Conservation (phyloP, 192 early-diverging fungal species). For the Rhizoclosmatium sp. region DNA sequence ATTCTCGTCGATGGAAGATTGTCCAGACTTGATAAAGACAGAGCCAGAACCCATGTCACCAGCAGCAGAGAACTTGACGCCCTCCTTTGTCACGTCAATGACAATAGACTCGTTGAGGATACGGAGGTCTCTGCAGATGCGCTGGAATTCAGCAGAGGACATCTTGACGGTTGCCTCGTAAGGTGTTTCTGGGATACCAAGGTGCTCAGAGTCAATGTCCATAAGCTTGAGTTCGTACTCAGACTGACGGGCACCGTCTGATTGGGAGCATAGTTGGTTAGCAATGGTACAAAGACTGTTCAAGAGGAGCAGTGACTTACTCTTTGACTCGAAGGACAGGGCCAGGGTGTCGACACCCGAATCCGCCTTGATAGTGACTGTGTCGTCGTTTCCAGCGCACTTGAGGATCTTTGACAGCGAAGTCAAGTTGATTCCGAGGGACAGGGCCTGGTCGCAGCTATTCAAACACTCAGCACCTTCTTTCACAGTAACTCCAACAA, state of each 20-base stretch:
- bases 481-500: background rate
- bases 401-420: conserved; percentile 93
- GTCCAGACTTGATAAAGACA: conserved; percentile 77
- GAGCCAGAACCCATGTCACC: conserved; percentile 91
- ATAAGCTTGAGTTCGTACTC: conserved; percentile 98
- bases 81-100: conserved; percentile 93
- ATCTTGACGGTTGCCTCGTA: conserved; percentile 92
- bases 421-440: conserved; percentile 88
- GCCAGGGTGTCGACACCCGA: conserved; percentile 84
- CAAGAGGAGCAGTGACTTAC: conserved; percentile 41
- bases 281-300: background rate
- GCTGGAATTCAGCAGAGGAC: conserved; percentile 88
- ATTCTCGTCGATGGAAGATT: conserved; percentile 74
- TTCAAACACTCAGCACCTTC: conserved; percentile 56
- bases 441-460: conserved; percentile 84
- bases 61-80: conserved; percentile 84
- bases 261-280: background rate
- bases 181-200: conserved; percentile 93
- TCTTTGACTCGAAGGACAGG: conserved; percentile 67
- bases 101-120: conserved; percentile 86
- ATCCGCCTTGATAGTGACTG: conserved; percentile 89
- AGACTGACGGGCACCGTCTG: conserved; percentile 58
- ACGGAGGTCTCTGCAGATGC: conserved; percentile 88
- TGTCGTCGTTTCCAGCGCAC: conserved; percentile 86
- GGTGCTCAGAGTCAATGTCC: conserved; percentile 96